phyloP scores from a whole-genome alignment of 495 filamentous ascomycete species.

The Diplogelasinospora grovesii region DNA sequence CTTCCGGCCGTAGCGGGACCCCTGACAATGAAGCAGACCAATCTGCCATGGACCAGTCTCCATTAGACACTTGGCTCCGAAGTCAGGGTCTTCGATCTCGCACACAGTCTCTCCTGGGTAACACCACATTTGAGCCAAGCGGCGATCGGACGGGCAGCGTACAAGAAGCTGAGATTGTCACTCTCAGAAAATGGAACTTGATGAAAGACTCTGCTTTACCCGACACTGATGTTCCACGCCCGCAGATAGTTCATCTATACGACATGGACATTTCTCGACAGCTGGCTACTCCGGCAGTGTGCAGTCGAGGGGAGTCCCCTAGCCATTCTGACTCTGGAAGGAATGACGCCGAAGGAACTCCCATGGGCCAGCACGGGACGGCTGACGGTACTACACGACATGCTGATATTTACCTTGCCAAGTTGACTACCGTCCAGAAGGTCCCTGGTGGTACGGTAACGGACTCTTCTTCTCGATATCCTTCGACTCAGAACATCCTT shows the following conservation, averaged over 20 bases:
- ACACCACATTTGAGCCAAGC: constrained; percentile 8
- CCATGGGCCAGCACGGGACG: constrained; percentile 1
- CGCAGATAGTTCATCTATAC: constrained; percentile 19
- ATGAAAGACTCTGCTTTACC: constrained; percentile 8
- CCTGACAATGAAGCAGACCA: constrained; percentile 10
- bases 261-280: constrained; percentile 25
- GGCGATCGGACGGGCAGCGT: constrained; percentile 12
- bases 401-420: background rate
- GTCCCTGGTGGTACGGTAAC: constrained; percentile 1
- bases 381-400: background rate
- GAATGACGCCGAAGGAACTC: background rate
- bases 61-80: constrained; percentile 34
- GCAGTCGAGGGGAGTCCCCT: constrained; percentile 12
- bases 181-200: constrained; percentile 16
- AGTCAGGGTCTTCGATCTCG: constrained; percentile 31
- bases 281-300: constrained; percentile 13
- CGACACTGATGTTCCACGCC: constrained; percentile 17
- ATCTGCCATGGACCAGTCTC: constrained; percentile 23
- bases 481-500: constrained; percentile 13
- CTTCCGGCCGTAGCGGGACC: constrained; percentile 10
- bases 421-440: background rate
- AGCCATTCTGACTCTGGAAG: constrained; percentile 8
- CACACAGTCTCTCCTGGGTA: constrained; percentile 13
- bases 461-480: constrained; percentile 19
- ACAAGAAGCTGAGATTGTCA: constrained; percentile 23